Percentiles rank a stretch among this genome's conserved stretches.
These are phyloP conservation scores for Puccinia coronata DNA, from an alignment of 1,284 basidiomycete genomes.

Conservation along the genomic window DNA sequence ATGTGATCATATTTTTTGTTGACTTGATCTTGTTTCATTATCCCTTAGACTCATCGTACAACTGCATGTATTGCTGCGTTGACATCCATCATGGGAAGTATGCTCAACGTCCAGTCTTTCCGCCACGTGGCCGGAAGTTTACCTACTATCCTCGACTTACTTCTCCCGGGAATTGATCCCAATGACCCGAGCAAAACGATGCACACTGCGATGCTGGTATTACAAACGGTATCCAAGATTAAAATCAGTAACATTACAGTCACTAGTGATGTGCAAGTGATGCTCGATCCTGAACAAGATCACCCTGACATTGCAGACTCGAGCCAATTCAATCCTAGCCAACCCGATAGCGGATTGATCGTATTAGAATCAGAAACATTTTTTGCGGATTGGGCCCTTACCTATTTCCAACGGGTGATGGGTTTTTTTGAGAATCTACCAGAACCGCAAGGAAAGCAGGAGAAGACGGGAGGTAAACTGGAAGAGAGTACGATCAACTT, in stretches of 20 bases:
- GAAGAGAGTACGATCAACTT: slow-evolving; percentile 81
- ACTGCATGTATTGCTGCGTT: slow-evolving; percentile 86
- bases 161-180: slow-evolving; percentile 87
- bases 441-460: slow-evolving; percentile 63
- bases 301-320: slow-evolving; percentile 40
- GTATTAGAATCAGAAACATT: slow-evolving; percentile 75
- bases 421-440: slow-evolving; percentile 89
- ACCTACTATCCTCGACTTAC: slow-evolving; percentile 82
- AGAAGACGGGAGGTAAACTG: slow-evolving; percentile 78
- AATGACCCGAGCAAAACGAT: slow-evolving; percentile 93
- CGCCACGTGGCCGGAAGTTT: slow-evolving; percentile 84
- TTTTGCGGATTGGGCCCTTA: slow-evolving; percentile 86
- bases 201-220: slow-evolving; percentile 56
- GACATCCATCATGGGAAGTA: slow-evolving; percentile 74
- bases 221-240: slow-evolving; percentile 63
- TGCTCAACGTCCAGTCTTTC: slow-evolving; percentile 75
- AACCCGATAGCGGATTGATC: slow-evolving; percentile 59
- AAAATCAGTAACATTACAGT: slow-evolving; percentile 75
- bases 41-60: slow-evolving; percentile 75
- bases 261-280: slow-evolving; percentile 51
- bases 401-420: slow-evolving; percentile 81
- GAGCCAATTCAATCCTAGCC: slow-evolving; percentile 52
- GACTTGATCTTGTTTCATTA: slow-evolving; percentile 48
- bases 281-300: slow-evolving; percentile 48
- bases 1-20: slow-evolving; percentile 7